A percentile compares a stretch with the other conserved stretches of the same genome.
phyloP scores from a whole-genome alignment of 768 basidiomycete genomes.

The Coprinopsis marcescibilis region DNA sequence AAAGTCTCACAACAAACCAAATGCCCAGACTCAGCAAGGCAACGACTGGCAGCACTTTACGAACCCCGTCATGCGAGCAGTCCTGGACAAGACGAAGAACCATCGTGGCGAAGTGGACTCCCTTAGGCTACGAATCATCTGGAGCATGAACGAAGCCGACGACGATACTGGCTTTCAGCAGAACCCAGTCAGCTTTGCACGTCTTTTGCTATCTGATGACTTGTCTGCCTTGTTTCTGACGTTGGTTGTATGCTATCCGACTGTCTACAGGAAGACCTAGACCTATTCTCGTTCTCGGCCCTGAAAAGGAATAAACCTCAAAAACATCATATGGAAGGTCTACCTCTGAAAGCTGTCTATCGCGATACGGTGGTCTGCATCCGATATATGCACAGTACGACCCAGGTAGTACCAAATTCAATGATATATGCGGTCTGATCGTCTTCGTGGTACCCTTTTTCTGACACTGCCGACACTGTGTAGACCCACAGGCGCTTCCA shows the following conservation, averaged over 20 bases:
- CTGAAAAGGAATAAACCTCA: conserved; percentile 20
- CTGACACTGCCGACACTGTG: not conserved
- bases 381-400: conserved; percentile 58
- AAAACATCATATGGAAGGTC: conserved; percentile 39
- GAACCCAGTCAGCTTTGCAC: conserved; percentile 62
- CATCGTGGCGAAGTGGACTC: conserved; percentile 50
- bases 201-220: conserved; percentile 20
- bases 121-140: conserved; percentile 58
- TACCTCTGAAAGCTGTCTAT: conserved; percentile 79
- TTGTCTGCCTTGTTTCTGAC: conserved; percentile 2
- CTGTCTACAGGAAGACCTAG: conserved; percentile 62
- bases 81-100: conserved; percentile 55
- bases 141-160: conserved; percentile 43
- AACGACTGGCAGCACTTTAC: conserved; percentile 76
- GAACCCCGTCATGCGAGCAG: conserved; percentile 59
- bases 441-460: not conserved
- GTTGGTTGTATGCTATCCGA: conserved; percentile 3
- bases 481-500: conserved; percentile 75
- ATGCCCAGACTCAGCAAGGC: conserved; percentile 17
- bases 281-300: conserved; percentile 64
- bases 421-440: not conserved
- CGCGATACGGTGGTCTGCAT: conserved; percentile 69
- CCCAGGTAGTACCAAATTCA: conserved; percentile 11
- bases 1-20: conserved; percentile 45
- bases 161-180: conserved; percentile 33